Base-by-base conservation (phyloP, 2,329 filamentous ascomycete genomes). In the Phialocephala sp. region DNA sequence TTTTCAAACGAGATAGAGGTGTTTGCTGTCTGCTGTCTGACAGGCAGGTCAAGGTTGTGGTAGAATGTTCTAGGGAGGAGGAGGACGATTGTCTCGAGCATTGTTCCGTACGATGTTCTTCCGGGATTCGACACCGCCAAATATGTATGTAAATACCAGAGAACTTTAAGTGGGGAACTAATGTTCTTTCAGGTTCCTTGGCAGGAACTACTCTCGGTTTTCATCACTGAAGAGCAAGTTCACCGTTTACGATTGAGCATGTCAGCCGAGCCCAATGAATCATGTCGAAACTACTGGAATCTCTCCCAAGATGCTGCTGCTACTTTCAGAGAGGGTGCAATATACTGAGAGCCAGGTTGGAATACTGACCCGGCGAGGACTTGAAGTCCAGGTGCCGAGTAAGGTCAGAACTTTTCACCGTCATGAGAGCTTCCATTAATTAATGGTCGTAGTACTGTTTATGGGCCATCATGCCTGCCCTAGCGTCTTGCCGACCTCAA, bases 41-140 rank as follows among this genome's bases (percentile, higher is more conserved):
- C 54, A 20, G n/a, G 54, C 24, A 4, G 20, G 32, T 57, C 54
- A n/a, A 37, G 36, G 14, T 22, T 57, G 24, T 57, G 54, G 54
- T 57, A 32, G 54, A 32, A 57, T 57, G 12, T 57, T 57, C 20
- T 57, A 4, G 54, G 54, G 6, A 37, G 32, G 54, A 57, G 27
- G n/a, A 27, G n/a, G 18, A 36, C 54, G 12, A 18, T 3, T 8
- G 54, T 57, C 54, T 11, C n/a, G n/a, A 11, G 18, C 36, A 39
- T 57, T 18, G 20, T 57, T 6, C 54, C 54, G 14, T 27, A 57
- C 32, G 20, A 57, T 4, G 11, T 57, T n/a, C 8, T 20, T 37
- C 5, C 8, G 22, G 12, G 15, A 39, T 39, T 57, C 9, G 32
- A 22, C 32, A 11, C 15, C 4, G n/a, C 18, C 6, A 15, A 57